Evolutionary conservation across 2,329 filamentous ascomycete species (phyloP).

Genomic region (Pyrenophora tritici-repentis): DNA sequence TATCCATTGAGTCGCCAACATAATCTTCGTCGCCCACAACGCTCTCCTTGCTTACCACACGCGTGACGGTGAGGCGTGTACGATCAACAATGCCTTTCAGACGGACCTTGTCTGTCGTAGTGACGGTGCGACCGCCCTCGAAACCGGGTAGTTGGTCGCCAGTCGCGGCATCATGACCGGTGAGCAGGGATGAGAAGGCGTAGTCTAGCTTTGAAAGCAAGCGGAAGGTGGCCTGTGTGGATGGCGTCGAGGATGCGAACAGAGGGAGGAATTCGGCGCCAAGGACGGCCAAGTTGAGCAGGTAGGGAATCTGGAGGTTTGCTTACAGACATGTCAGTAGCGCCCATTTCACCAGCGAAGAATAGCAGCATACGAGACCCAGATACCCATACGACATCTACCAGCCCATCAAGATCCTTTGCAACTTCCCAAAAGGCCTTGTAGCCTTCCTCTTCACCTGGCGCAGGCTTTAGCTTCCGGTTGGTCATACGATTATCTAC

Average conservation of each 20-base stretch:
- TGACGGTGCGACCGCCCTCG: conserved; percentile 63
- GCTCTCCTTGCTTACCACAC: conserved; percentile 64
- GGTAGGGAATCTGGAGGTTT: conserved; percentile 78
- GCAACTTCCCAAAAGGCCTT: conserved; percentile 71
- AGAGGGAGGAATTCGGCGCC: conserved; percentile 72
- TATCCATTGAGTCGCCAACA: conserved; percentile 27
- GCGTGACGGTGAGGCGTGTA: conserved; percentile 71
- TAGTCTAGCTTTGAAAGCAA: conserved; percentile 80
- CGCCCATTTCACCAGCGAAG: not conserved
- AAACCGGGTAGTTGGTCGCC: conserved; percentile 72
- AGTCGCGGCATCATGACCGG: conserved; percentile 69
- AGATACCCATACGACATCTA: conserved; percentile 84
- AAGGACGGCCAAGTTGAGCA: conserved; percentile 77
- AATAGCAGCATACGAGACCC: conserved; percentile 72
- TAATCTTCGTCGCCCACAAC: conserved; percentile 46
- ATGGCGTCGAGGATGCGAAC: conserved; percentile 69
- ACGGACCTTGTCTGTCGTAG: conserved; percentile 87
- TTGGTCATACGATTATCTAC: conserved; percentile 44
- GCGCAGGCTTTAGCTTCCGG: conserved; percentile 54
- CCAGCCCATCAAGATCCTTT: conserved; percentile 71
- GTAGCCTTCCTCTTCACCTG: conserved; percentile 56
- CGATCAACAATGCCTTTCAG: conserved; percentile 81
- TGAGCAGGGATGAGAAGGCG: conserved; percentile 77
- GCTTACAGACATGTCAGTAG: conserved; percentile 54
- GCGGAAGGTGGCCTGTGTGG: conserved; percentile 69